Evolutionary conservation across 2,329 filamentous ascomycete genomes (phyloP), one percentile per base, ranked within the genome.

Genomic region (Penicillium sp.): DNA sequence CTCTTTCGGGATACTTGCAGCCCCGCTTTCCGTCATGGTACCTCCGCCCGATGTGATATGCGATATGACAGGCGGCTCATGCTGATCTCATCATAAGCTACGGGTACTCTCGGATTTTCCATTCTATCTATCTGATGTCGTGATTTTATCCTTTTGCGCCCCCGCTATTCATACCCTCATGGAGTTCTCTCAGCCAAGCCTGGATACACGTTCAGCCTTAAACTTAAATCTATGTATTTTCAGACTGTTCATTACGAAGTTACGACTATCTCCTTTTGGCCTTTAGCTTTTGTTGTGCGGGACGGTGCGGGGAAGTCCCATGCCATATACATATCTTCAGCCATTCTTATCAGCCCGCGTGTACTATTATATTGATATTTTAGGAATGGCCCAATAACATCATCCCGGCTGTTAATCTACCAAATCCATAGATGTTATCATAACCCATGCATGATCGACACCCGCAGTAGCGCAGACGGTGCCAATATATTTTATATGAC

Each of bases 11-110:
- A 46, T 45, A 57, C 54, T 45, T 61, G 64, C 64, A 64, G 56
- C 56, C 52, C 42, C 24, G 49, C 39, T 33, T 54, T 56, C 48
- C 56, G 51, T 64, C 57, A 64, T 59, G 43, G 39, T 27, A 45
- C 54, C 46, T 57, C 49, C 44, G 49, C 42, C 47, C 31, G n/a
- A 51, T 48, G 42, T 14, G 26, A 49, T 52, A 54, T 58, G 26
- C 14, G 51, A 55, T 55, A 59, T 65, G 58, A 60, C 56, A 56
- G 53, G 63, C 63, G 58, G 61, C 63, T 63, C 55, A 31, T 56
- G 49, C 33, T 42, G 48, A 53, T 56, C 52, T 19, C 39, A 48
- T n/a, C 27, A 16, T 27, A 22, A 8, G 22, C 35, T 42, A 29
- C 48, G 48, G 48, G 22, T 56, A 52, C 49, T 44, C 37, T 56